Percentiles rank a stretch among this genome's conserved stretches.
These are phyloP conservation scores for Paecilomyces niveus DNA, from an alignment of 2,329 filamentous ascomycete genomes.

Conservation along the genomic window DNA sequence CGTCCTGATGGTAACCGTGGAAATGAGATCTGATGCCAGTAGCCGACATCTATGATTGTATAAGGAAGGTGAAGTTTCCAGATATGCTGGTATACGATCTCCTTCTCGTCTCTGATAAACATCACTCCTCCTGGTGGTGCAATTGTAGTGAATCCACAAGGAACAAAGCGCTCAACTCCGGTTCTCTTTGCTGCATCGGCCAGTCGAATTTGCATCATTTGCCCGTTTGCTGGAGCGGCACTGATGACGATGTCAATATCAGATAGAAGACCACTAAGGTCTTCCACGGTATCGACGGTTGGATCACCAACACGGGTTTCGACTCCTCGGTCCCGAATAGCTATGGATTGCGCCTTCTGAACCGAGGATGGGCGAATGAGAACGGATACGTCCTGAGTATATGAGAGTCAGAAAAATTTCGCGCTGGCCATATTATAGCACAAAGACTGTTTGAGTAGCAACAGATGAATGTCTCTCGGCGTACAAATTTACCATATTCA, in stretches of 20 bases:
- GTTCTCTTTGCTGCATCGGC: constrained; percentile 37
- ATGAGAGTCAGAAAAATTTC: too few relatives aligned
- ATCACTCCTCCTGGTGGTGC: constrained; percentile 31
- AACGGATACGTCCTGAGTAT: too few relatives aligned
- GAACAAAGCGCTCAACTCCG: constrained; percentile 42
- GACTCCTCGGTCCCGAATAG: too few relatives aligned
- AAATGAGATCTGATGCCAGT: constrained; percentile 43
- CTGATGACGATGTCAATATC: constrained; percentile 36
- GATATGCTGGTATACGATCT: constrained; percentile 39
- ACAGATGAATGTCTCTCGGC: too few relatives aligned
- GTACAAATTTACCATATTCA: constrained; percentile 14
- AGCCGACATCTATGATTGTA: constrained; percentile 49
- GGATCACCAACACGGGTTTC: too few relatives aligned
- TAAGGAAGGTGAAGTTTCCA: constrained; percentile 40
- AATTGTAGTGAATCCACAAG: constrained; percentile 36
- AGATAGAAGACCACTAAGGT: too few relatives aligned
- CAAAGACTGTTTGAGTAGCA: too few relatives aligned
- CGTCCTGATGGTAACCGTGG: constrained; percentile 32
- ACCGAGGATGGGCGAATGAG: too few relatives aligned
- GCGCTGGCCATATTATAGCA: too few relatives aligned
- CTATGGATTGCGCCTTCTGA: too few relatives aligned
- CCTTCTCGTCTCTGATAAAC: constrained; percentile 35
- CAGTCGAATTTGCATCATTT: constrained; percentile 31
- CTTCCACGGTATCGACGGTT: too few relatives aligned
- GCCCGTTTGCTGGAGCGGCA: constrained; percentile 18